Base-by-base conservation (phyloP, 257 asterid genomes). In the Striga asiatica region DNA sequence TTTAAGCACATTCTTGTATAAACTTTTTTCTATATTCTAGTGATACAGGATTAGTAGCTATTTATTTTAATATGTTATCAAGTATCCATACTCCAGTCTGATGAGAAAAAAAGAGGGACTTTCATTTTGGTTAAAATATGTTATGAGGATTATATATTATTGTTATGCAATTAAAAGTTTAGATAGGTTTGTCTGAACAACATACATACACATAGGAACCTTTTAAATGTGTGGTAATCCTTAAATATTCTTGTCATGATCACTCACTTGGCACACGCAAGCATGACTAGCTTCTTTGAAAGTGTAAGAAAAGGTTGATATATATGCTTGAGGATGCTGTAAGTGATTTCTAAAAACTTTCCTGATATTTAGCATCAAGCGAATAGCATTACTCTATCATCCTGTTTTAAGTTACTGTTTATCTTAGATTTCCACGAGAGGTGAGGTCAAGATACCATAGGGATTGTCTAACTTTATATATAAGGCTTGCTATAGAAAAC, bases 311-410 rank as follows among this genome's bases (percentile, higher is more conserved):
- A 52, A 14, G 13, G 55, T 20, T 52, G 9, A 22, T 17, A 16
- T 19, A 8, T 20, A 41, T 41, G 66, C 35, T 46, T 34, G 23
- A 27, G 43, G 35, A 52, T 31, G 60, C 23, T 66, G 39, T 23
- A 53, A 41, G 38, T 25, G n/a, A 42, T n/a, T 54, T 56, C 52
- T 47, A 3, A 23, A 24, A 0, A 6, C 23, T 24, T 39, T 45
- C 45, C 61, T 28, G 4, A 12, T 28, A 4, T 16, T 51, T 34
- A 18, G 8, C 23, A 38, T 11, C 60, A 27, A 21, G 8, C 54
- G 39, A 22, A 55, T 18, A 22, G 25, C 32, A 24, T 8, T 12
- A 3, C 54, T 0, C n/a, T 48, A 22, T 43, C 50, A 16, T 43
- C 50, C 50, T 2, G 0, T 13, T 43, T 9, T 43, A 43, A 13